Conservation (phyloP, 2,329 filamentous ascomycete genomes). For the Epichloe aotearoae region DNA sequence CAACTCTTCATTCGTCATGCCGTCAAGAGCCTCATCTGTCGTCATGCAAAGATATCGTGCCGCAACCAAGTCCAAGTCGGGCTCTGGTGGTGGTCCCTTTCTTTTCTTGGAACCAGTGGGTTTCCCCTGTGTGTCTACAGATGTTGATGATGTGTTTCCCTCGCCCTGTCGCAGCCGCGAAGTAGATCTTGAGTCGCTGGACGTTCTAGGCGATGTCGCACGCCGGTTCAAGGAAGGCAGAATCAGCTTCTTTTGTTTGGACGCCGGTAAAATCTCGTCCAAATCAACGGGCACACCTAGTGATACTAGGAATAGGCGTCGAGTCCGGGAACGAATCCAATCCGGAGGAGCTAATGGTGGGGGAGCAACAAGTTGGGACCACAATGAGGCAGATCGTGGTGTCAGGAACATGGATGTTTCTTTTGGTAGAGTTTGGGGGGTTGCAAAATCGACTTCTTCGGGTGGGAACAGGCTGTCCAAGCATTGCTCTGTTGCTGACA, state of each 20-base stretch:
- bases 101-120: constrained; percentile 31
- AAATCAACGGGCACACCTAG: constrained; percentile 92
- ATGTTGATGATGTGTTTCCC: constrained; percentile 42
- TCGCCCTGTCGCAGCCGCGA: constrained; percentile 34
- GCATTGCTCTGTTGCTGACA: constrained; percentile 49
- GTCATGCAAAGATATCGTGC: constrained; percentile 69
- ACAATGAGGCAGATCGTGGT: constrained; percentile 76
- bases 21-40: constrained; percentile 68
- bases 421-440: constrained; percentile 36
- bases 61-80: constrained; percentile 65
- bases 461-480: constrained; percentile 53
- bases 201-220: constrained; percentile 40
- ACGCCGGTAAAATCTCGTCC: constrained; percentile 92
- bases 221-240: constrained; percentile 75
- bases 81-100: constrained; percentile 52
- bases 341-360: constrained; percentile 91
- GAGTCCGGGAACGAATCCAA: constrained; percentile 93
- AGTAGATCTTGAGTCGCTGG: constrained; percentile 37
- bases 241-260: constrained; percentile 95
- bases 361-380: constrained; percentile 86
- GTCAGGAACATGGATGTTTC: constrained; percentile 63
- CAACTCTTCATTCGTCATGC: constrained; percentile 68
- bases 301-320: constrained; percentile 88
- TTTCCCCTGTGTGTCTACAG: constrained; percentile 46
- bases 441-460: constrained; percentile 37